These are phyloP conservation scores for Cruciata laevipes DNA, from an alignment of 257 asterid genomes.

Conservation along the genomic window DNA sequence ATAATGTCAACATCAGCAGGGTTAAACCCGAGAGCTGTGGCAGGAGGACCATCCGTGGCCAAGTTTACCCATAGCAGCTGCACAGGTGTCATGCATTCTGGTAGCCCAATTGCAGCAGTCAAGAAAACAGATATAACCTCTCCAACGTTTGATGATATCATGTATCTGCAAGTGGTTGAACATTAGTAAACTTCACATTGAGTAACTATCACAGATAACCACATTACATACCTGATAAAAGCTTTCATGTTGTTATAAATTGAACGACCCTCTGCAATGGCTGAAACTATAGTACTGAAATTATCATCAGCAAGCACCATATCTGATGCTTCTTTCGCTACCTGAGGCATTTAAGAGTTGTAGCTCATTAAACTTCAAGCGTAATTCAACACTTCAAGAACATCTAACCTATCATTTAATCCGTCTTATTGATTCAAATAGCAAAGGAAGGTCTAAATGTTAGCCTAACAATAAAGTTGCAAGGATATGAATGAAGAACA, in stretches of 20 bases:
- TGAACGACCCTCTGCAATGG: conserved; percentile 84
- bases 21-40: conserved; percentile 88
- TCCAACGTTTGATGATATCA: conserved; percentile 89
- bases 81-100: conserved; percentile 86
- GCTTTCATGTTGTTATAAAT: conserved; percentile 94
- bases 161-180: conserved; percentile 45
- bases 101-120: conserved; percentile 79
- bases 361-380: not conserved
- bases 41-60: conserved; percentile 97
- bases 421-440: not conserved
- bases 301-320: conserved; percentile 93
- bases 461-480: not conserved
- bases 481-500: not conserved
- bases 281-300: conserved; percentile 83
- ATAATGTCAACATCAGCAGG: conserved; percentile 85
- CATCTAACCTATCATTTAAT: not conserved
- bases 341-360: conserved; percentile 31
- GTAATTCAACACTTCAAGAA: not conserved
- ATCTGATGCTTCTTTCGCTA: conserved; percentile 83
- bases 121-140: conserved; percentile 84
- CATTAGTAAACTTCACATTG: not conserved
- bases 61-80: conserved; percentile 91
- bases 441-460: not conserved
- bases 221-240: conserved; percentile 56
- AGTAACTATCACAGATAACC: not conserved